Percentiles rank a stretch among this genome's conserved stretches.
Conservation (phyloP, 1,284 basidiomycete species). For the Dichomitus squalens region DNA sequence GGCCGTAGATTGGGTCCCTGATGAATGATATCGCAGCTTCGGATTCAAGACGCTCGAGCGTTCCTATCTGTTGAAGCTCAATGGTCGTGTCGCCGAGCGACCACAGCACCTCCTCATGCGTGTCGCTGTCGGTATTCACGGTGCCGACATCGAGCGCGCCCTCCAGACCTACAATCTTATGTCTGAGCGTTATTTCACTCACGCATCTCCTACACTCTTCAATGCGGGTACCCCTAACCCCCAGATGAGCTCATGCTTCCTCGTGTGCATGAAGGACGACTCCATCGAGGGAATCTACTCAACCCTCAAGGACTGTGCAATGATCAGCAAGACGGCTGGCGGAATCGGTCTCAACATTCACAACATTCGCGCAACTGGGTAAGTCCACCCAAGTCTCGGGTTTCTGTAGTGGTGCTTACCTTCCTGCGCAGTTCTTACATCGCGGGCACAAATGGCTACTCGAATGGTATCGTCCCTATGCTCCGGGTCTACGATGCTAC, state of each 20-base stretch:
- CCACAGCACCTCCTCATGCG: constrained; percentile 99
- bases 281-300: constrained; percentile 99
- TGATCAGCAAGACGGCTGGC: constrained; percentile 99
- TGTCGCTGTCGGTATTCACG: constrained; percentile 97
- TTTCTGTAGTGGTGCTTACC: neutral
- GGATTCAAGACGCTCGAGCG: constrained; percentile 99
- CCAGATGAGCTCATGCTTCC: constrained; percentile 97
- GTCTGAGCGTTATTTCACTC: constrained; percentile 97
- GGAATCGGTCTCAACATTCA: constrained; percentile 98
- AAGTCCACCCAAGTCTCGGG: constrained; percentile 24
- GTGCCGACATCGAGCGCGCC: constrained; percentile 85
- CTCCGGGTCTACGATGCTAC: constrained; percentile 98
- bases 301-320: constrained; percentile 97
- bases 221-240: constrained; percentile 97
- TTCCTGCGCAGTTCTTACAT: constrained; percentile 72
- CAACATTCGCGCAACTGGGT: constrained; percentile 96
- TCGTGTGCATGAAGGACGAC: constrained; percentile 98
- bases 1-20: neutral
- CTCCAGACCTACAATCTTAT: constrained; percentile 94
- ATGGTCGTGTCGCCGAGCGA: constrained; percentile 94
- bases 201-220: constrained; percentile 98
- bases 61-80: constrained; percentile 93
- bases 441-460: constrained; percentile 96
- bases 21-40: constrained; percentile 60
- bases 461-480: constrained; percentile 99